Conservation (phyloP, 148 eudicot genomes). For the Rhododendron molle region DNA sequence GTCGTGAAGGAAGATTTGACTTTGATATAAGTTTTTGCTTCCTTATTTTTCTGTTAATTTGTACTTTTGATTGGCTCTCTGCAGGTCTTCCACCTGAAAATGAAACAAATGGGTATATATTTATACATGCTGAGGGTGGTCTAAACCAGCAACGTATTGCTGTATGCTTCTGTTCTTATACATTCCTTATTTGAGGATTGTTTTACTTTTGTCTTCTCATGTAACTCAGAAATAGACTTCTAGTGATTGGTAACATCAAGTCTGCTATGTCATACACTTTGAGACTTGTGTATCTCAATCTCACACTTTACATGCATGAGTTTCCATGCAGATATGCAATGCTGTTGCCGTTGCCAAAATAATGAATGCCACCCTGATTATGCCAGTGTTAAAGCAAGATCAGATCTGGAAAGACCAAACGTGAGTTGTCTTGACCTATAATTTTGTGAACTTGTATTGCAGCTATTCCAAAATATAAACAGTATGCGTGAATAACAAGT, state of each 20-base stretch:
- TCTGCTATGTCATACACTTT: neutral
- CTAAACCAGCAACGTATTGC: slow-evolving; percentile 98
- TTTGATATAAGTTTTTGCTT: neutral
- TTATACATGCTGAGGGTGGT: slow-evolving; percentile 99
- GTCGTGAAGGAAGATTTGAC: neutral
- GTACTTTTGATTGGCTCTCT: slow-evolving; percentile 14
- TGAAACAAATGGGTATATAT: slow-evolving; percentile 93
- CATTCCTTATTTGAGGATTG: neutral
- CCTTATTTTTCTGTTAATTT: neutral
- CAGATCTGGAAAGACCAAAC: slow-evolving; percentile 99
- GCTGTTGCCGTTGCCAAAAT: slow-evolving; percentile 99
- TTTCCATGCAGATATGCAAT: slow-evolving; percentile 81
- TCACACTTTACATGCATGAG: slow-evolving; percentile 7
- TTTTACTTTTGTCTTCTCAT: neutral
- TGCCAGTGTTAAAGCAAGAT: slow-evolving; percentile 98
- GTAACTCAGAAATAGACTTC: neutral
- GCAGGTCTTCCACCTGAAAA: slow-evolving; percentile 85
- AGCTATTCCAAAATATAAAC: neutral
- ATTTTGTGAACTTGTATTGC: neutral
- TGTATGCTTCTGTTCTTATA: slow-evolving; percentile 44
- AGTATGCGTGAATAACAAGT: neutral
- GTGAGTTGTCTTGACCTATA: slow-evolving; percentile 42
- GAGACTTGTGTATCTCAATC: neutral
- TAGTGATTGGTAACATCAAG: neutral
- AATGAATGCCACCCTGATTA: slow-evolving; percentile 88